Evolutionary conservation across 371 early-diverging fungal genomes (phyloP).

Genomic region (Sporodiniella umbellata): DNA sequence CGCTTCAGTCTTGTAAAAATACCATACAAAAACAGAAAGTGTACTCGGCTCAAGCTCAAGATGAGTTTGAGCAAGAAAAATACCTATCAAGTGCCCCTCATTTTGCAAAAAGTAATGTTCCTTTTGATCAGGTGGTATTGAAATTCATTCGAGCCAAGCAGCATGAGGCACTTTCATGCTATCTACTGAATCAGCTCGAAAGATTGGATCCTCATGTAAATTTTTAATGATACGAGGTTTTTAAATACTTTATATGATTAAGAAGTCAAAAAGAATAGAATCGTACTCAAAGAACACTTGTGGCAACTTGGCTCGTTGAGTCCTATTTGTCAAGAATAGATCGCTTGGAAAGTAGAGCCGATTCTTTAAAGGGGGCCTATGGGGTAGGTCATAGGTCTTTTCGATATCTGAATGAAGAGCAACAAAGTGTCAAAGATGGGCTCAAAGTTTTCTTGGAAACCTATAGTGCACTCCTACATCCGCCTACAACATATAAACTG

Average conservation of each 20-base stretch:
- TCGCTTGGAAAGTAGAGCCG: slow-evolving; percentile 58
- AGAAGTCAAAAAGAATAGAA: slow-evolving; percentile 46
- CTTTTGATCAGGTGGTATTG: slow-evolving; percentile 85
- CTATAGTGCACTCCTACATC: slow-evolving; percentile 61
- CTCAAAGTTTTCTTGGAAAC: slow-evolving; percentile 68
- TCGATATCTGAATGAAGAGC: slow-evolving; percentile 42
- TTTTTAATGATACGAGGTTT: neutral
- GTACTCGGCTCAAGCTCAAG: slow-evolving; percentile 80
- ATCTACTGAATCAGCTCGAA: slow-evolving; percentile 66
- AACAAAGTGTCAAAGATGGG: slow-evolving; percentile 56
- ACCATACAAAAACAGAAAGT: slow-evolving; percentile 74
- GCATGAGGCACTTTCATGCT: slow-evolving; percentile 71
- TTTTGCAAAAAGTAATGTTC: slow-evolving; percentile 76
- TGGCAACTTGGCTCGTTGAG: slow-evolving; percentile 89
- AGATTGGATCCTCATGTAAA: slow-evolving; percentile 56
- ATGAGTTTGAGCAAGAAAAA: slow-evolving; percentile 72
- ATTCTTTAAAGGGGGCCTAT: slow-evolving; percentile 36
- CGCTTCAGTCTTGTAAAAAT: slow-evolving; percentile 74
- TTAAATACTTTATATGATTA: neutral
- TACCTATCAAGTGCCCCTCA: slow-evolving; percentile 79
- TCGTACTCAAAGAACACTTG: slow-evolving; percentile 73
- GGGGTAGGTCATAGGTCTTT: slow-evolving; percentile 7
- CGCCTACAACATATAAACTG: slow-evolving; percentile 70
- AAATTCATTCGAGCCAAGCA: slow-evolving; percentile 68
- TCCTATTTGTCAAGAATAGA: slow-evolving; percentile 77